Evolutionary conservation across 805 yeast species (phyloP), one percentile per base, ranked within the genome.

Genomic region (Cyberlindnera meyerae): DNA sequence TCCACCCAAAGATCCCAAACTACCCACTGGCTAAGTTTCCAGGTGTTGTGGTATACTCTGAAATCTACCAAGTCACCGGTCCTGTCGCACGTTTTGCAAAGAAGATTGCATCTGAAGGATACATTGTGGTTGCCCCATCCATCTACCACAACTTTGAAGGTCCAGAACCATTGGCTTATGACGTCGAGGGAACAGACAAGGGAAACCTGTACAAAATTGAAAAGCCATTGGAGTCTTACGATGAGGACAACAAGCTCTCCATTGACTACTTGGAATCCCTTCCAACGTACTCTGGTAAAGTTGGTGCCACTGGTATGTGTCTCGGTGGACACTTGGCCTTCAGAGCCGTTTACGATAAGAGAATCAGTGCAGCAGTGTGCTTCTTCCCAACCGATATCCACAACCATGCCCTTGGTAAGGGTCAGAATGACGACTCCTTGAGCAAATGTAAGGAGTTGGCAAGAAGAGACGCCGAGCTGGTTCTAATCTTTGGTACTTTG

Each of bases 251-350:
- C 52, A 68, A 60, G 34, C 59, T 82, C 38, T 68, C 83, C 13
- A 68, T 82, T 49, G 86, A 82, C 52, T 76, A 81, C 52, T 65
- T 83, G 39, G 58, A 58, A 32, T 49, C 70, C 2, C 65, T 83
- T 45, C 63, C 69, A 1, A 80, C 86, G 9, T 82, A 82, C 55
- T 77, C 73, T 44, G 89, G 89, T 28, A 73, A 70, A 40, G 73
- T 82, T 47, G 93, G 93, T 25, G 80, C 88, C 30, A 82, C 90
- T 3, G 94, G 93, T 14, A 84, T 84, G 93, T 84, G 94, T 57
- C 71, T 83, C 25, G 93, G 93, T 15, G 94, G 93, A 1, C 93
- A 83, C 55, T 63, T 82, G 49, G 90, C 93, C 1, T 81, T 71
- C 62, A 66, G 94, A 47, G 77, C 83, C 3, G 77, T 80, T 3